Base-by-base conservation (phyloP, 495 filamentous ascomycete species). In the Neurospora hispaniola region DNA sequence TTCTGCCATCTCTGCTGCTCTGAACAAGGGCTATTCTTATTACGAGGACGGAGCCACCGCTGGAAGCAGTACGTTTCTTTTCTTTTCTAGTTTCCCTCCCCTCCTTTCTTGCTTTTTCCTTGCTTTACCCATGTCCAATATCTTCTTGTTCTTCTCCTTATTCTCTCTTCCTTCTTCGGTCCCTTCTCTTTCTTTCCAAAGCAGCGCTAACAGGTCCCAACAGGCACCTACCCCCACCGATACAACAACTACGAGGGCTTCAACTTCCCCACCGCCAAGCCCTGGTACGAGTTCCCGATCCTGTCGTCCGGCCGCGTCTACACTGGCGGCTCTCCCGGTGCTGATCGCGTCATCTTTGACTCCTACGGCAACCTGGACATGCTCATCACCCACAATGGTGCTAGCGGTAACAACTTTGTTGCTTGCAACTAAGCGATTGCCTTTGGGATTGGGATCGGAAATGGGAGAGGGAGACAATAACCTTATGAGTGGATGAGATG, bases 161-260 rank as follows among this genome's bases (percentile, higher is more conserved):
- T 48, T 27, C 38, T 39, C n/a, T 48, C 27, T 35, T 39, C 39
- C 39, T 39, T 39, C 5, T 69, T n/a, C 14, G 16, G 42, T 18
- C 42, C 42, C 42, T 42, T 42, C 11, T 42, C 70, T 11, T 54
- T 39, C 27, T 38, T 40, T 23, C 11, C 11, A 14, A 70, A 70
- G 16, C 42, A 44, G 14, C 10, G 41, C 41, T 42, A 42, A 42
- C 41, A 42, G 14, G 41, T 14, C 14, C 42, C 40, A 20, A 75
- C 72, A 72, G 82, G 86, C 78, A 76, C 80, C 74, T 93, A 93
- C 79, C 91, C 91, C 0, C 91, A 93, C 81, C 81, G 83, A 69
- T 93, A 92, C 84, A 87, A 92, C 78, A 85, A 93, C 86, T 89
- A 89, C 79, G 92, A 94, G 79, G 89, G 88, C 46, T 92, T 93